These are phyloP conservation scores for Naganishia sp. DNA, from an alignment of 1,284 basidiomycete genomes.

Conservation along the genomic window DNA sequence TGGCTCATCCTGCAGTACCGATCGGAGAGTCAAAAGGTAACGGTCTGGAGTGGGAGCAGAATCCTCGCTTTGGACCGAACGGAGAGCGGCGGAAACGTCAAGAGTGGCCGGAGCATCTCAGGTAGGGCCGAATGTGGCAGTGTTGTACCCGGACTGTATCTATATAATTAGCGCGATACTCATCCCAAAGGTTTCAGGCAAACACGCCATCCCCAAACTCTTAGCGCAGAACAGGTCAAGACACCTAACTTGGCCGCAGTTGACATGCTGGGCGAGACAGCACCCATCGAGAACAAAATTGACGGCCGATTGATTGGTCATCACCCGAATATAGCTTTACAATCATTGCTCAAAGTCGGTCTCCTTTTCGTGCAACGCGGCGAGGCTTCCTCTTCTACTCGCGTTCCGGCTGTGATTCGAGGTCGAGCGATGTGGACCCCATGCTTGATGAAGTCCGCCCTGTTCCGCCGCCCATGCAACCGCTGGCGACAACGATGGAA, in stretches of 20 bases:
- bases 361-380: conserved; percentile 11
- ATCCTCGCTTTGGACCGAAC: conserved; percentile 50
- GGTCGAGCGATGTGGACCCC: conserved; percentile 15
- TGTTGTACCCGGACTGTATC: too few relatives aligned
- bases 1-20: conserved; percentile 41
- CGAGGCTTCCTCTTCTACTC: conserved; percentile 25
- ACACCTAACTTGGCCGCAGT: too few relatives aligned
- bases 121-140: neutral
- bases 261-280: too few relatives aligned
- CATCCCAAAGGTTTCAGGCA: too few relatives aligned
- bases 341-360: neutral
- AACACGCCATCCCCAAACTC: too few relatives aligned
- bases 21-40: conserved; percentile 48
- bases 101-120: conserved; percentile 44
- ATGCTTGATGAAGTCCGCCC: conserved; percentile 15
- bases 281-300: too few relatives aligned
- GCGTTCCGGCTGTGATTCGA: conserved; percentile 15
- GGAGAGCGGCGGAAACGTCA: conserved; percentile 50
- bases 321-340: too few relatives aligned
- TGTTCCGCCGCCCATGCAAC: conserved; percentile 8
- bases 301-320: too few relatives aligned
- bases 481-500: conserved; percentile 25
- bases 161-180: too few relatives aligned
- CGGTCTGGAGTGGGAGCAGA: conserved; percentile 45
- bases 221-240: too few relatives aligned